phyloP scores from a whole-genome alignment of 192 early-diverging fungal genomes.

The Podila verticillata region DNA sequence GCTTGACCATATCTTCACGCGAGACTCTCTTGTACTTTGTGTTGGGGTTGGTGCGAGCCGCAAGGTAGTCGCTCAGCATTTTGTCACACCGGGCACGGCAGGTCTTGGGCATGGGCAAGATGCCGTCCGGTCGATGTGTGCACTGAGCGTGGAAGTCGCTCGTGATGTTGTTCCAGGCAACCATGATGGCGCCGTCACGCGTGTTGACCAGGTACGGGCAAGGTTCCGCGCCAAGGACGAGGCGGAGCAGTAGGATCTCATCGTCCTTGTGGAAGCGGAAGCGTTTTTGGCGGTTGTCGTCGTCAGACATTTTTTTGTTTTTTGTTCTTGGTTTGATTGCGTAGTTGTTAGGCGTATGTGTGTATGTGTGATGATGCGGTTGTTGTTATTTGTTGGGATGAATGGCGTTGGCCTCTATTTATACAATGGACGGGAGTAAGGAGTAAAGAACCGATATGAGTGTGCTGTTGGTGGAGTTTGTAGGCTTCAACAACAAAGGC shows the following conservation, averaged over 20 bases:
- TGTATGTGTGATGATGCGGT: too few species aligned
- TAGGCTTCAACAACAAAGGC: not conserved
- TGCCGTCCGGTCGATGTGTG: conserved; percentile 26
- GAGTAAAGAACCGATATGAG: too few species aligned
- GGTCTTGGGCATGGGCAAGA: conserved; percentile 25
- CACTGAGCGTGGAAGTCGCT: conserved; percentile 23
- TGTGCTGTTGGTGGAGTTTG: too few species aligned
- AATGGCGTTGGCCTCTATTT: too few species aligned
- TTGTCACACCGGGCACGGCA: conserved; percentile 41
- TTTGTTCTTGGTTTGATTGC: not conserved
- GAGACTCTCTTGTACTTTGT: conserved; percentile 19
- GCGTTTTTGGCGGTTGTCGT: conserved; percentile 24
- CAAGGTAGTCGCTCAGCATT: conserved; percentile 27
- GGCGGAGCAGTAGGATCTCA: conserved; percentile 31
- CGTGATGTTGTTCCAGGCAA: conserved; percentile 39
- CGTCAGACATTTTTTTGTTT: not conserved
- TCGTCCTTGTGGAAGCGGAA: conserved; percentile 48
- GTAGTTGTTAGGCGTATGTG: not conserved
- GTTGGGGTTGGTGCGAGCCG: conserved; percentile 8
- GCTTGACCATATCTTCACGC: conserved; percentile 29
- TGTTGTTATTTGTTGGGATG: too few species aligned
- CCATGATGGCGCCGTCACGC: conserved; percentile 41
- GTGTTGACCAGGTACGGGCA: conserved; percentile 40
- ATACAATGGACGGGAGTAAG: too few species aligned
- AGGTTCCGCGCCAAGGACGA: conserved; percentile 31